Conservation (phyloP, 208 protist species). For the Hexamita inflata region DNA sequence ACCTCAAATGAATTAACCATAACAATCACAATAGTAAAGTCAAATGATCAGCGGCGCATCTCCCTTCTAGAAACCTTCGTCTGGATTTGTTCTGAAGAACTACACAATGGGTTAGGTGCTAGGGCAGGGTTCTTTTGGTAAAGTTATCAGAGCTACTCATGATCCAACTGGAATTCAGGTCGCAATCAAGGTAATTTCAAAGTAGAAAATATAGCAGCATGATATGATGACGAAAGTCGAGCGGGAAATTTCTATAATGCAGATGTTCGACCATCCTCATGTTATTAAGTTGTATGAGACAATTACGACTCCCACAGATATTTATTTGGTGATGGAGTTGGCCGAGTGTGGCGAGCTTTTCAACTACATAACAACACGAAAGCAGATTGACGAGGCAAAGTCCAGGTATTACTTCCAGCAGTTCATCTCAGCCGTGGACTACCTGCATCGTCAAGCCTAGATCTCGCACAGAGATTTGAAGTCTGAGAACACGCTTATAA, state of each 20-base stretch:
- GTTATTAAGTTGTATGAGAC: constrained; percentile 65
- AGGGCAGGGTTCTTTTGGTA: constrained; percentile 50
- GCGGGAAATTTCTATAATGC: constrained; percentile 91
- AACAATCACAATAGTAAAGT: no score
- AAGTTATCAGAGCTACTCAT: constrained; percentile 66
- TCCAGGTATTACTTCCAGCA: constrained; percentile 75
- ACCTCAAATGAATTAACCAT: no score
- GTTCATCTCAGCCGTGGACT: constrained; percentile 66
- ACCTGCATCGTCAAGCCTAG: constrained; percentile 48
- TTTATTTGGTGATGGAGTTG: constrained; percentile 49
- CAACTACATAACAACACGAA: constrained; percentile 59
- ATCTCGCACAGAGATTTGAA: constrained; percentile 34
- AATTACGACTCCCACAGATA: constrained; percentile 28
- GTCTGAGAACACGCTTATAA: constrained; percentile 33
- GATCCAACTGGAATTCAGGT: constrained; percentile 77
- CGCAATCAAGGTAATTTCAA: constrained; percentile 96
- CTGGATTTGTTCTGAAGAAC: no score
- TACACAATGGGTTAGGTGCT: constrained; percentile 39
- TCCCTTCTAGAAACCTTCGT: no score
- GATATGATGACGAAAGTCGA: constrained; percentile 66
- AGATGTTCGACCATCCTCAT: constrained; percentile 90
- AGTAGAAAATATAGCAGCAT: constrained; percentile 74
- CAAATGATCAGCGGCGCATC: no score
- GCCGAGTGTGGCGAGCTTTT: constrained; percentile 69
- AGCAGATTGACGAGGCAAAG: constrained; percentile 60